Percentiles rank a stretch among this genome's conserved stretches.
Evolutionary conservation across 805 yeast species (phyloP).

Genomic region (Martiniozyma abietophila): DNA sequence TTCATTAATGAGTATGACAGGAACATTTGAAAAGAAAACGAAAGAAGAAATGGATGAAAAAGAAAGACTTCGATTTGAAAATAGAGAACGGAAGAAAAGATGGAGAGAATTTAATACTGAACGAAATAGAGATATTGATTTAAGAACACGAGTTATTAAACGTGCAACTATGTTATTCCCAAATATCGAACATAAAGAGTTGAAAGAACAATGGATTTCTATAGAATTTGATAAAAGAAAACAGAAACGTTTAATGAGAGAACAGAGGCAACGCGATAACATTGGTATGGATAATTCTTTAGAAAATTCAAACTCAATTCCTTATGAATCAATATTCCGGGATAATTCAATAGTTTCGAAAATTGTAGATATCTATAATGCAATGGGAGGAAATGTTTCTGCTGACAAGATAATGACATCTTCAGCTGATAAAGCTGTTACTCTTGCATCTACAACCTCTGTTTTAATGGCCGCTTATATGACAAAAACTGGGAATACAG

Average conservation of each 20-base stretch:
- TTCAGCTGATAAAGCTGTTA: conserved; percentile 17
- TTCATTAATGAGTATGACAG: conserved; percentile 5
- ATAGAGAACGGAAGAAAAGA: conserved; percentile 67
- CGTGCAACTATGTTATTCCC: conserved; percentile 67
- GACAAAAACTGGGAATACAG: conserved; percentile 5
- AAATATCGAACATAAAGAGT: conserved; percentile 41
- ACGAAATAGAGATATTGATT: conserved; percentile 80
- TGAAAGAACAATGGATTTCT: conserved; percentile 59
- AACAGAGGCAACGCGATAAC: conserved; percentile 22
- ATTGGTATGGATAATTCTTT: conserved; percentile 7
- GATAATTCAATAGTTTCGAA: conserved; percentile 7
- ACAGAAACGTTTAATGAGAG: conserved; percentile 46
- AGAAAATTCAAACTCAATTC: conserved; percentile 7
- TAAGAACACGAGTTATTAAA: conserved; percentile 66
- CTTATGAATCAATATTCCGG: conserved; percentile 5
- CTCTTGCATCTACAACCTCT: conserved; percentile 20
- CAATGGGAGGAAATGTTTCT: conserved; percentile 27
- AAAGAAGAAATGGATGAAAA: conserved; percentile 28
- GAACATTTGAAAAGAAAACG: background rate
- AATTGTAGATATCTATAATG: conserved; percentile 21
- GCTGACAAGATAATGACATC: conserved; percentile 8
- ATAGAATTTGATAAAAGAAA: conserved; percentile 61
- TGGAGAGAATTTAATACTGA: conserved; percentile 79
- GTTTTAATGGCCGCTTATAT: conserved; percentile 20
- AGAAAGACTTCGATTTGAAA: conserved; percentile 55